Percentiles rank a stretch among this genome's conserved stretches.
These are phyloP conservation scores for Suillus plorans DNA, from an alignment of 768 basidiomycete species.

Conservation along the genomic window DNA sequence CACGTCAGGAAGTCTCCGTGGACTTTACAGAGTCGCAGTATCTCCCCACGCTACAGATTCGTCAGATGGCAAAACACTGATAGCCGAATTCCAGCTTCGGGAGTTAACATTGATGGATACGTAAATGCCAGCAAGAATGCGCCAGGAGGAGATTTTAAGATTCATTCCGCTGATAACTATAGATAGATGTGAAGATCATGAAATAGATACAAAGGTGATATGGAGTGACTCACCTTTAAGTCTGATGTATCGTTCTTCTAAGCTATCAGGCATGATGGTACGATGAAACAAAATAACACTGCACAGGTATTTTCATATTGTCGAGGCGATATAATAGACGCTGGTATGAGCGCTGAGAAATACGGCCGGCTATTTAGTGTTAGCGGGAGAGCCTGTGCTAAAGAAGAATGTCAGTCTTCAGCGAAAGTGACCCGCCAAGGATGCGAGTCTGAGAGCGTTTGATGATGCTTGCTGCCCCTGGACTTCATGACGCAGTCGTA, in stretches of 20 bases:
- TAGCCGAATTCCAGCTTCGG: neutral
- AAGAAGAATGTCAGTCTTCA: too few species aligned
- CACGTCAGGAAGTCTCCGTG: neutral
- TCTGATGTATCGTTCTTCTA: neutral
- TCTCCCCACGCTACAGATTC: neutral
- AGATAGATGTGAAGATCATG: neutral
- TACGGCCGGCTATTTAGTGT: neutral
- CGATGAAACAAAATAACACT: neutral
- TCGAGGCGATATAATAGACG: neutral
- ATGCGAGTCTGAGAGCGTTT: neutral
- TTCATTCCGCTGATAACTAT: neutral
- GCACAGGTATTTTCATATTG: neutral
- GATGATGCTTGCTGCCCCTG: too few species aligned
- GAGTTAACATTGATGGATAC: neutral
- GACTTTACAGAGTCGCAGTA: neutral
- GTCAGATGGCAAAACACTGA: neutral
- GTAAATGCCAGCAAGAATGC: neutral
- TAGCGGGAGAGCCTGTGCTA: too few species aligned
- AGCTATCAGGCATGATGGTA: neutral
- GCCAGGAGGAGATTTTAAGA: neutral
- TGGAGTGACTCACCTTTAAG: neutral
- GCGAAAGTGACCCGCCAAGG: neutral
- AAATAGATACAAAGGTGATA: neutral
- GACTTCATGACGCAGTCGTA: too few species aligned
- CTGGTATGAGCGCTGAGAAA: neutral